Evolutionary conservation across 2,329 filamentous ascomycete species (phyloP).

Genomic region (Alternaria alternata): DNA sequence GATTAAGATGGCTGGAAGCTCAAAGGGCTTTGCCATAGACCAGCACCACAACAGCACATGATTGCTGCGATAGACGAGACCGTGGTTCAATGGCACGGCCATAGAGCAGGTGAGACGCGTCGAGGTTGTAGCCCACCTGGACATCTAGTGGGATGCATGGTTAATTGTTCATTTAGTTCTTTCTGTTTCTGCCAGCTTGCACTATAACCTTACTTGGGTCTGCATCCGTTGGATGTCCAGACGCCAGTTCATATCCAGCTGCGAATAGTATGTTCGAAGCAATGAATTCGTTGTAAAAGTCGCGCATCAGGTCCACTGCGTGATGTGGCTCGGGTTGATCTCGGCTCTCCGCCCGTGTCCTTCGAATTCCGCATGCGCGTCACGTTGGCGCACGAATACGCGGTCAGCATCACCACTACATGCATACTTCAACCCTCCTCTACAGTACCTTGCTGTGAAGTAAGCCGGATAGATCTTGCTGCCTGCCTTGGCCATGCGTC

Average conservation of each 20-base stretch:
- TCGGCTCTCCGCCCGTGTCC: constrained; percentile 22
- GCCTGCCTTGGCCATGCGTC: not conserved
- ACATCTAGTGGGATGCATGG: not conserved
- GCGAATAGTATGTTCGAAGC: not conserved
- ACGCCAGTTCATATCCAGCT: not conserved
- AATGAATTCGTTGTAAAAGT: not conserved
- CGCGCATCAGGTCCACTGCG: too few species aligned
- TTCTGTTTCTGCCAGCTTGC: not conserved
- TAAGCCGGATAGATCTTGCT: not conserved
- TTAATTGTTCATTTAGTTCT: not conserved
- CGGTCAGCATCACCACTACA: not conserved
- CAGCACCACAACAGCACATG: too few species aligned
- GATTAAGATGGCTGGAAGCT: not conserved
- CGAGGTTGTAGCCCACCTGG: not conserved
- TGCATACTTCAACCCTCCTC: not conserved
- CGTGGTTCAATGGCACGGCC: too few species aligned
- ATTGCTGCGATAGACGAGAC: too few species aligned
- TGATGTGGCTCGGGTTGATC: not conserved
- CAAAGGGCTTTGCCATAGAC: too few species aligned
- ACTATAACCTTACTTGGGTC: not conserved
- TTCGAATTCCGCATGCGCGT: not conserved
- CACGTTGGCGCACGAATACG: constrained; percentile 1
- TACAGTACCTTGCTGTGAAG: not conserved
- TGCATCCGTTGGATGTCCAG: not conserved
- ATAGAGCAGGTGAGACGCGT: not conserved